These are phyloP conservation scores for Didymella arachidicola DNA, from an alignment of 2,329 filamentous ascomycete species.

Conservation along the genomic window DNA sequence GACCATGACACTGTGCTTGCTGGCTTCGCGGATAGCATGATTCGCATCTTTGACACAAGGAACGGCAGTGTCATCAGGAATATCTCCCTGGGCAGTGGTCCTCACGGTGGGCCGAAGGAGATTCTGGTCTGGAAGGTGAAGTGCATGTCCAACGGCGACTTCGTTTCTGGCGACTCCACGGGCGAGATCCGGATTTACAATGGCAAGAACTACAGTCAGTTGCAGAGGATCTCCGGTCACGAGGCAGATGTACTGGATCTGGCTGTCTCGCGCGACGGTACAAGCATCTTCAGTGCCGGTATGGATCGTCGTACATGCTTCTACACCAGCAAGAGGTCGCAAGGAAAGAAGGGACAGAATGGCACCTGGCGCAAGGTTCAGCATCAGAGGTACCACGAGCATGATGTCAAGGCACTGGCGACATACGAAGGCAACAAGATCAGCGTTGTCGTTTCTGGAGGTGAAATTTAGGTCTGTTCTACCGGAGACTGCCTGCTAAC, in stretches of 20 bases:
- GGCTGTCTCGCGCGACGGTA: slow-evolving; percentile 80
- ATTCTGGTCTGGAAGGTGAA: slow-evolving; percentile 94
- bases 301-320: slow-evolving; percentile 89
- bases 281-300: slow-evolving; percentile 84
- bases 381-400: slow-evolving; percentile 85
- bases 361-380: slow-evolving; percentile 79
- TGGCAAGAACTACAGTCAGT: slow-evolving; percentile 86
- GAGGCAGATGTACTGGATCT: slow-evolving; percentile 90
- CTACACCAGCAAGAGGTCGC: slow-evolving; percentile 64
- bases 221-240: slow-evolving; percentile 85
- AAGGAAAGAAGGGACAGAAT: slow-evolving; percentile 51
- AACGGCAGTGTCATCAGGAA: slow-evolving; percentile 78
- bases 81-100: slow-evolving; percentile 85
- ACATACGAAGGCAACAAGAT: slow-evolving; percentile 84
- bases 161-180: slow-evolving; percentile 93
- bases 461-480: slow-evolving; percentile 57
- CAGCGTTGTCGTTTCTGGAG: slow-evolving; percentile 90
- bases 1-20: slow-evolving; percentile 82
- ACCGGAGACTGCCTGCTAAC: slow-evolving; percentile 35
- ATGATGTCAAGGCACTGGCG: slow-evolving; percentile 95
- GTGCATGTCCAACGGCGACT: slow-evolving; percentile 83
- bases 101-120: slow-evolving; percentile 79
- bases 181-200: slow-evolving; percentile 95
- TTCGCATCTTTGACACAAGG: slow-evolving; percentile 86
- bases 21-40: slow-evolving; percentile 95